Evolutionary conservation across 2,329 filamentous ascomycete genomes (phyloP).

Genomic region (Podosphaera fusca): DNA sequence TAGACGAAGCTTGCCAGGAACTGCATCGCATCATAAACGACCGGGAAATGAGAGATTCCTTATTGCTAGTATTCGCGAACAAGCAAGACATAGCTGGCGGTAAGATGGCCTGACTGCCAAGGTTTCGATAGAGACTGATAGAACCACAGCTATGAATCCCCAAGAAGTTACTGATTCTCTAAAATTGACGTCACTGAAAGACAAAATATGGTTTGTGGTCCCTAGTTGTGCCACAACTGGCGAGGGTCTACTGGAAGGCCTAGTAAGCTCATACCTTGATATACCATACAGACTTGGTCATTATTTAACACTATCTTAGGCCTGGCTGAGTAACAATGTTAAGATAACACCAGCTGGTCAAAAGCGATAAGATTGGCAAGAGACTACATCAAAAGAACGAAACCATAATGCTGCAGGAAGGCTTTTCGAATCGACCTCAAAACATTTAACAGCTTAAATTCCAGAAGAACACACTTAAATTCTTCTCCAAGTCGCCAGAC

Average conservation of each 20-base stretch:
- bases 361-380: not conserved
- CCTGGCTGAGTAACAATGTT: conserved; percentile 68
- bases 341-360: conserved; percentile 29
- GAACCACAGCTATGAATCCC: conserved; percentile 43
- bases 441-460: not conserved
- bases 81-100: conserved; percentile 87
- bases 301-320: conserved; percentile 16
- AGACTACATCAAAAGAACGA: not conserved
- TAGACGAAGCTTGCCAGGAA: conserved; percentile 83
- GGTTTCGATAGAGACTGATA: conserved; percentile 2
- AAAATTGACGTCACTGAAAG: conserved; percentile 53
- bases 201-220: conserved; percentile 69
- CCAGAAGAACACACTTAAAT: not conserved
- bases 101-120: conserved; percentile 17
- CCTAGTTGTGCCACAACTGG: conserved; percentile 64
- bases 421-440: not conserved
- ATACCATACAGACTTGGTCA: not conserved
- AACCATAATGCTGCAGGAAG: not conserved
- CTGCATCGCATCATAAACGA: conserved; percentile 95
- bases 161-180: conserved; percentile 60
- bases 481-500: not conserved
- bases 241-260: conserved; percentile 58
- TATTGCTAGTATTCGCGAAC: conserved; percentile 91
- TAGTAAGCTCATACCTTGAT: conserved; percentile 24
- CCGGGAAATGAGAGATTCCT: conserved; percentile 87